Base-by-base conservation (phyloP, 176 grass and related monocot genomes). In the Lolium rigidum region DNA sequence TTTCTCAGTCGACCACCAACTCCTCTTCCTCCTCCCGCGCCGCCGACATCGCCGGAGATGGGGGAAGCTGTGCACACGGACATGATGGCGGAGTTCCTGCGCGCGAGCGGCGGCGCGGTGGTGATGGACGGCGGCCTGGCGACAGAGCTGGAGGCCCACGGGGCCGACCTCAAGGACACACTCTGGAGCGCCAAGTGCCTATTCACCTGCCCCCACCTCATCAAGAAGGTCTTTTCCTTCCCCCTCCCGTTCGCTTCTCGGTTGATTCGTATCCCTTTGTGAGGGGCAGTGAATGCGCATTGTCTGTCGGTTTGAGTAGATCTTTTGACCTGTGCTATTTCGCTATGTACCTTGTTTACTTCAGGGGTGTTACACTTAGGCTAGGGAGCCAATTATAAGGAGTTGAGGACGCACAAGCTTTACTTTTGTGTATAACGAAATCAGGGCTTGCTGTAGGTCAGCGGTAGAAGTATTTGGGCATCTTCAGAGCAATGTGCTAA, bases 151-250 rank as follows among this genome's bases (percentile, higher is more conserved):
- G 95, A 98, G 78, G 89, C 93, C 85, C 84, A 98, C 72, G 95
- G 93, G 64, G 93, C 93, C 18, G 87, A 98, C 83, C 88, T 98
- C 56, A 98, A 98, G 70, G 95, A 98, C 85, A 89, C 93, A 28
- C 95, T 98, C 64, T 98, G 95, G 95, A 98, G 95, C 80, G 95
- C 93, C 79, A 95, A 87, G 80, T 98, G 95, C 87, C 87, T 98
- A 74, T 89, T 95, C 73, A 82, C 59, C 47, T 91, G 89, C 7
- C 87, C 95, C 16, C 91, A 93, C 82, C 95, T 98, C 80, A 89
- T 98, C 79, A 78, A 91, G 54, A 93, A 95, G 95, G 95, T 81
- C 79, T 44, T 48, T 15, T 28, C 16, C 9, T 28, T 12, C 25
- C 10, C 62, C 11, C 18, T 11, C 18, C 2, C 60, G 9, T 10